Percentiles rank a stretch among this genome's conserved stretches.
Evolutionary conservation across 2,329 filamentous ascomycete species (phyloP).

Genomic region (Sporothrix sp.): DNA sequence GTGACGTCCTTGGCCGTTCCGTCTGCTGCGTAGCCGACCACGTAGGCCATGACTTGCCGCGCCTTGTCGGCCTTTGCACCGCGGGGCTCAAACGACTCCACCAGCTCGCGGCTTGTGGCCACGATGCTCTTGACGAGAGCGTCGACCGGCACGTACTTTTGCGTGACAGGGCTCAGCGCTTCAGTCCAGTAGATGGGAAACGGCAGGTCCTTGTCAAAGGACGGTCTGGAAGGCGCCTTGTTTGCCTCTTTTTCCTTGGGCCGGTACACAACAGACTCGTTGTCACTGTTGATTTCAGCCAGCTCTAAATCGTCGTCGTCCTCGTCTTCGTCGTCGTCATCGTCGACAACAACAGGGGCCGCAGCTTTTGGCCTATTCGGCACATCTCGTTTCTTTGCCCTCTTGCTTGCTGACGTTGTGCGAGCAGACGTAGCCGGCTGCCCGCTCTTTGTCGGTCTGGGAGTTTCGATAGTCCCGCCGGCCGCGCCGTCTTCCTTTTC

Average conservation of each 20-base stretch:
- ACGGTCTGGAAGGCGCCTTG: background rate
- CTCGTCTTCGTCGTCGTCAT: constrained; percentile 32
- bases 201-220: constrained; percentile 65
- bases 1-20: constrained; percentile 93
- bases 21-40: constrained; percentile 72
- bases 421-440: constrained; percentile 15
- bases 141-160: constrained; percentile 71
- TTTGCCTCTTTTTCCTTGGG: constrained; percentile 30
- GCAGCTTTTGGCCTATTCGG: background rate
- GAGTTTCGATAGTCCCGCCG: background rate
- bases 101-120: constrained; percentile 60
- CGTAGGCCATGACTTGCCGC: constrained; percentile 83
- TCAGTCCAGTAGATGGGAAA: constrained; percentile 94
- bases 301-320: constrained; percentile 37
- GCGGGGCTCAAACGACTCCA: constrained; percentile 70
- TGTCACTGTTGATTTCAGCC: constrained; percentile 44
- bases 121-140: constrained; percentile 59
- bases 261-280: constrained; percentile 50
- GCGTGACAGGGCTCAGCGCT: constrained; percentile 69
- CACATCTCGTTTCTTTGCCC: background rate
- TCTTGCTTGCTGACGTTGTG: background rate
- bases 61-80: constrained; percentile 75
- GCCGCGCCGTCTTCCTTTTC: constrained; percentile 30
- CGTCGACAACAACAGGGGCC: constrained; percentile 2
- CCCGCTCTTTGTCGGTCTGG: background rate